Conservation (phyloP, 2,329 filamentous ascomycete species). For the Davidsoniella virescens region DNA sequence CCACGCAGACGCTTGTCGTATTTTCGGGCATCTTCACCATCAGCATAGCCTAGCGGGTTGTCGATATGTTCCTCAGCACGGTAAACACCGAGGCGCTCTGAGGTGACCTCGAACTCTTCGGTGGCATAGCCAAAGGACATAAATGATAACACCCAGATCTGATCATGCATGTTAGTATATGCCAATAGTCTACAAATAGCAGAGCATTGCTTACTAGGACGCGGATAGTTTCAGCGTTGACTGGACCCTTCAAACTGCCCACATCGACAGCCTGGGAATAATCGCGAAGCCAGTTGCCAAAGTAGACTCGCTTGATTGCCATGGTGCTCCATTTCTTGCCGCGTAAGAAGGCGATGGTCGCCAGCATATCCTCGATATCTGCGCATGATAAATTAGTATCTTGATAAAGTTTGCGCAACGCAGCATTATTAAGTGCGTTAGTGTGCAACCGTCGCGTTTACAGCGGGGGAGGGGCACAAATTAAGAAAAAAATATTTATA, state of each 20-base stretch:
- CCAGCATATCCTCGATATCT: conserved; percentile 72
- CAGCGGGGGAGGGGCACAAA: too few relatives aligned
- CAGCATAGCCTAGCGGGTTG: conserved; percentile 71
- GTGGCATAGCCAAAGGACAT: conserved; percentile 55
- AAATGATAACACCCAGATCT: conserved; percentile 48
- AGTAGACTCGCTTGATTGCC: conserved; percentile 64
- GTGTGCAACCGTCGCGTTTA: neutral
- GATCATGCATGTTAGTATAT: neutral
- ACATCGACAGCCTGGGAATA: conserved; percentile 76
- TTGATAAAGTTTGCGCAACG: too few relatives aligned
- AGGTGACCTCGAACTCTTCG: conserved; percentile 63
- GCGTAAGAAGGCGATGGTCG: conserved; percentile 57
- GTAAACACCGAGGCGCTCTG: conserved; percentile 60
- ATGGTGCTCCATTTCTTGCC: conserved; percentile 75
- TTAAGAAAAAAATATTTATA: too few relatives aligned
- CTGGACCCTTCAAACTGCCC: conserved; percentile 54
- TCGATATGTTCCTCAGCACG: conserved; percentile 55
- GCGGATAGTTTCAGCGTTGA: conserved; percentile 62
- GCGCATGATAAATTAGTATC: neutral
- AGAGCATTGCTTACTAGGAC: conserved; percentile 36
- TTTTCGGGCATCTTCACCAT: conserved; percentile 57
- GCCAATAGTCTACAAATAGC: too few relatives aligned
- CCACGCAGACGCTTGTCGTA: conserved; percentile 69
- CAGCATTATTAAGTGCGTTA: too few relatives aligned
- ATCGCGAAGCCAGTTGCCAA: conserved; percentile 76